Conservation (phyloP, 805 yeast genomes). For the Candida alai region DNA sequence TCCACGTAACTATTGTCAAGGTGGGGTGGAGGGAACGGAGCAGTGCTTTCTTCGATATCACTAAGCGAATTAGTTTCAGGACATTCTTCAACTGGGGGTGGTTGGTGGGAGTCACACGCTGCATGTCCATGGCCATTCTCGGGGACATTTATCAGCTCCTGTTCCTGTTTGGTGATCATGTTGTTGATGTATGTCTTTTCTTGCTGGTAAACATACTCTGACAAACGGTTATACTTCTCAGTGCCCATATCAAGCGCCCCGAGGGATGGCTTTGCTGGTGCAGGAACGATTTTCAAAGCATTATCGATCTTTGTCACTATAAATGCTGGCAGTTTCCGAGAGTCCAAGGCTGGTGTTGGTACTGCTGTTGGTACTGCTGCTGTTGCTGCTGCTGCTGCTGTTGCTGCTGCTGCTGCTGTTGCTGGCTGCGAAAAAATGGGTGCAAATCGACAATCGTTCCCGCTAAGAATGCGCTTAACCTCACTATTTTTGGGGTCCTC, state of each 20-base stretch:
- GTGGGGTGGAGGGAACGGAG: constrained; percentile 23
- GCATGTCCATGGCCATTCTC: neutral
- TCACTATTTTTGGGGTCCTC: too few species aligned
- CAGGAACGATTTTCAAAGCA: constrained; percentile 19
- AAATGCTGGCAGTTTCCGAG: constrained; percentile 15
- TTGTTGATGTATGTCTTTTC: constrained; percentile 13
- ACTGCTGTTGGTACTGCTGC: constrained; percentile 19
- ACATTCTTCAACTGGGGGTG: too few species aligned
- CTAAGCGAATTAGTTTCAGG: constrained; percentile 3
- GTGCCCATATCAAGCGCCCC: neutral
- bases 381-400: neutral
- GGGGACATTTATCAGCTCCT: neutral
- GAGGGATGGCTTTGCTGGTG: neutral
- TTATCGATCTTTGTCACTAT: constrained; percentile 20
- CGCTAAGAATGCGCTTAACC: too few species aligned
- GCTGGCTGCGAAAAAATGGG: too few species aligned
- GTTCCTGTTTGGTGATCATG: constrained; percentile 1
- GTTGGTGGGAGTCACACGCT: too few species aligned
- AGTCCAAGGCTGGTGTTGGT: constrained; percentile 32
- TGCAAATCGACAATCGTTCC: too few species aligned
- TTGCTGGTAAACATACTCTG: constrained; percentile 25
- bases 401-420: neutral
- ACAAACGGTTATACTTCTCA: constrained; percentile 20
- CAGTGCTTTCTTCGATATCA: constrained; percentile 5
- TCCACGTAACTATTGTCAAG: constrained; percentile 4